These are phyloP conservation scores for Aspergillus ostianus DNA, from an alignment of 495 filamentous ascomycete genomes.

Conservation along the genomic window DNA sequence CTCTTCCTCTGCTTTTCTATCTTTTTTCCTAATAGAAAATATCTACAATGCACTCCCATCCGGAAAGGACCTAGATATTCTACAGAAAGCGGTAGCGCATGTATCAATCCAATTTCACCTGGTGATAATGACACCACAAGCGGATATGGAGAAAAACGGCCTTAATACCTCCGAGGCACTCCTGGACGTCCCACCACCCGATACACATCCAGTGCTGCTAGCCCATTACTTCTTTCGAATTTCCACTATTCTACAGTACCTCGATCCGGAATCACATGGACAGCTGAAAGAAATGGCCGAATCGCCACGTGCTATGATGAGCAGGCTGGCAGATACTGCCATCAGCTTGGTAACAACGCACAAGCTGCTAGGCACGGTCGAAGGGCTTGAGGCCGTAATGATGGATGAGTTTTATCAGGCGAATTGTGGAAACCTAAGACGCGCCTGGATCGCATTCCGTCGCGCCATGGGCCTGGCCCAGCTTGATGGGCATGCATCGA, in stretches of 20 bases:
- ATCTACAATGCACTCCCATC: background rate
- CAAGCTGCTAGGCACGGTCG: slow-evolving; percentile 14
- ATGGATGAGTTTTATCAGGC: slow-evolving; percentile 46
- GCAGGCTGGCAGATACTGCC: slow-evolving; percentile 15
- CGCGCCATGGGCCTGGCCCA: slow-evolving; percentile 32
- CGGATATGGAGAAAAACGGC: slow-evolving; percentile 4
- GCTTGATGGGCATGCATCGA: slow-evolving; percentile 48
- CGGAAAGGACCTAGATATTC: background rate
- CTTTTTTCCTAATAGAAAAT: too few relatives aligned
- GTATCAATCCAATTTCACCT: background rate
- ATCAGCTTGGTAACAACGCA: slow-evolving; percentile 19
- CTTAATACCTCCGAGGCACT: slow-evolving; percentile 6
- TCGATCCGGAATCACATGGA: slow-evolving; percentile 15
- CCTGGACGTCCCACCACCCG: slow-evolving; percentile 12
- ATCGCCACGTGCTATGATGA: slow-evolving; percentile 13
- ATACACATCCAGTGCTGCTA: slow-evolving; percentile 23
- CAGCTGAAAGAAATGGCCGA: slow-evolving; percentile 14
- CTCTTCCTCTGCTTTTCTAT: too few relatives aligned
- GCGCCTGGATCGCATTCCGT: slow-evolving; percentile 39
- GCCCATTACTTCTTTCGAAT: slow-evolving; percentile 20
- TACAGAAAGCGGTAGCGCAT: background rate
- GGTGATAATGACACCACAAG: background rate
- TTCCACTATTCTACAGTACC: slow-evolving; percentile 20
- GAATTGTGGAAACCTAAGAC: slow-evolving; percentile 45
- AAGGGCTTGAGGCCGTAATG: slow-evolving; percentile 51